Evolutionary conservation across 371 early-diverging fungal species (phyloP), one percentile per base, ranked within the genome.

Genomic region (Globomyces sp.): DNA sequence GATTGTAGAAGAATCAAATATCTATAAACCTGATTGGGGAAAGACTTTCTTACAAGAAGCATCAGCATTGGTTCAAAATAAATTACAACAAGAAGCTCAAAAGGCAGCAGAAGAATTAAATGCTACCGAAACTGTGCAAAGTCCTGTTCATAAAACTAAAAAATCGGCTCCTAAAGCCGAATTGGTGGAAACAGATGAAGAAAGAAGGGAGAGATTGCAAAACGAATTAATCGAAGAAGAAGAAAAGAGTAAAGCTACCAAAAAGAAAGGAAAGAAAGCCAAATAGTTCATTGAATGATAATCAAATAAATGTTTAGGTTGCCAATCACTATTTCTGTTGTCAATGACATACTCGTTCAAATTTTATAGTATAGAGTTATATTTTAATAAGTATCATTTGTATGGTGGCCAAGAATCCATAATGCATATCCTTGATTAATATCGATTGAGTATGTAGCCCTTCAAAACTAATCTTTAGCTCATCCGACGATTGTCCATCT

Each of bases 21-120:
- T 77, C 36, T 76, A 71, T 68, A 45, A 63, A 11, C n/a, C 68
- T 4, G 89, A 89, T 1, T 95, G 95, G 96, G 90, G 92, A 37
- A 85, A 89, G 59, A 85, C 84, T 1, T 90, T 96, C 63, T 89
- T 95, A 65, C 86, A 87, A 44, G 89, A 91, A 37, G 94, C 93
- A 2, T 85, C 89, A 9, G 88, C 91, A 71, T 85, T 93, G 82
- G 63, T 69, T 2, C 76, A 78, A 48, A 39, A 53, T 37, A 70
- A 71, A 44, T 55, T 64, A 40, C 73, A 75, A 50, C 67, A 61
- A 57, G 40, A 41, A 4, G 50, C 55, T 9, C 63, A 64, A 44
- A 58, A 68, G 44, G 66, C 71, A 4, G 58, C 62, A 34, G 36
- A 8, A 41, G 13, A 42, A 36, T 48, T 61, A n/a, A 41, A 71